Evolutionary conservation across 1,284 basidiomycete species (phyloP).

Genomic region (Naganishia sp.): DNA sequence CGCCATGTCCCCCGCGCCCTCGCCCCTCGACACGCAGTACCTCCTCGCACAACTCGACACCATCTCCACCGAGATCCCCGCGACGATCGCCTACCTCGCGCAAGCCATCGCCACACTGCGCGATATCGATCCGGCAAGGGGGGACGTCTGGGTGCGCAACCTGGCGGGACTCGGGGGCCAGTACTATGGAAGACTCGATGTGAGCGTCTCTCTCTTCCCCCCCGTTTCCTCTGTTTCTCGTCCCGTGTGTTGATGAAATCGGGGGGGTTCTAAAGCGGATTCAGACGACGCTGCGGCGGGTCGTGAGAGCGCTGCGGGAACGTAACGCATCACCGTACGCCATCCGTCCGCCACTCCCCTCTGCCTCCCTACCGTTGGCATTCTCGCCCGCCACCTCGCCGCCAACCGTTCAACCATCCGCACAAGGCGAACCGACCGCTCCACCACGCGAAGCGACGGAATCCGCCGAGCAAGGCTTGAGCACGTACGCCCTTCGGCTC

Average conservation of each 20-base stretch:
- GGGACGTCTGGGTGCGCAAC: constrained; percentile 31
- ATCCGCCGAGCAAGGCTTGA: neutral
- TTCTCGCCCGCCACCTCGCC: constrained; percentile 5
- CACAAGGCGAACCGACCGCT: neutral
- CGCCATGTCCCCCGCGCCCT: neutral
- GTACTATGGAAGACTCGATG: constrained; percentile 31
- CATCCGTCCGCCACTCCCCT: constrained; percentile 26
- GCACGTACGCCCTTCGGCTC: constrained; percentile 25
- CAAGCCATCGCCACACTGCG: constrained; percentile 25
- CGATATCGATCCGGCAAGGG: constrained; percentile 23
- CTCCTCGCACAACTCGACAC: too few relatives aligned
- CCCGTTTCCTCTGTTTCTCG: too few relatives aligned
- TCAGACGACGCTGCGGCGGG: constrained; percentile 23
- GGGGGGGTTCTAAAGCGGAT: neutral
- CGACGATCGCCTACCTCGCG: constrained; percentile 27
- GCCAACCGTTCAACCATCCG: too few relatives aligned
- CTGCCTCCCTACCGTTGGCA: constrained; percentile 1
- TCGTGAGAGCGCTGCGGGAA: constrained; percentile 23
- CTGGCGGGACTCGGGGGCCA: constrained; percentile 29
- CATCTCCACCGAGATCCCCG: constrained; percentile 25
- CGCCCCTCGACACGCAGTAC: neutral
- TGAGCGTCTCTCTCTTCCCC: neutral
- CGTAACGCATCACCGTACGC: constrained; percentile 17
- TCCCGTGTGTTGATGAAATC: neutral
- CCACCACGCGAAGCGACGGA: neutral